Evolutionary conservation across 2,329 filamentous ascomycete genomes (phyloP).

Genomic region (Colletotrichum cuscutae): DNA sequence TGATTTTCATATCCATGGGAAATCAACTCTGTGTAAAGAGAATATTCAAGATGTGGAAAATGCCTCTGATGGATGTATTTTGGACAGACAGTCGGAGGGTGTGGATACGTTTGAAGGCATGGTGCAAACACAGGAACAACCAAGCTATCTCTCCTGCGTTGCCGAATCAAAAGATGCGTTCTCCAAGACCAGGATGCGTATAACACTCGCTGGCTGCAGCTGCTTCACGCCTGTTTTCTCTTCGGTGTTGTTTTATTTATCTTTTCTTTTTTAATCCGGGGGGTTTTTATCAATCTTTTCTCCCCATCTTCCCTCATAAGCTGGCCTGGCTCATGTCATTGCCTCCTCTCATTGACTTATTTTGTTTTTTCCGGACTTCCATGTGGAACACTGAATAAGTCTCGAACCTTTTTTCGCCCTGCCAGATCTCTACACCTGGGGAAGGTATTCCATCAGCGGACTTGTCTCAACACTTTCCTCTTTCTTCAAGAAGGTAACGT

Average conservation of each 20-base stretch:
- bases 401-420: neutral
- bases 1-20: neutral
- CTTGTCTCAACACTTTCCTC: neutral
- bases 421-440: neutral
- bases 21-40: neutral
- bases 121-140: neutral
- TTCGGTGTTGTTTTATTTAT: neutral
- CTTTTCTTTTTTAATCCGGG: neutral
- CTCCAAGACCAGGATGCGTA: conserved; percentile 13
- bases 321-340: neutral
- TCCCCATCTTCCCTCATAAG: neutral
- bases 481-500: conserved; percentile 32
- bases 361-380: neutral
- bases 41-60: neutral
- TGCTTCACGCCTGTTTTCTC: conserved; percentile 2
- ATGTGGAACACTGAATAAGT: conserved; percentile 17
- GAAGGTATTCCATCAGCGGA: neutral
- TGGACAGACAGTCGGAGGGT: neutral
- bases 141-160: neutral
- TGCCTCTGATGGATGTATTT: neutral
- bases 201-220: conserved; percentile 30
- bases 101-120: neutral
- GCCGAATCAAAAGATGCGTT: conserved; percentile 3
- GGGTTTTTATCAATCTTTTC: neutral
- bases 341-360: neutral